A percentile compares a stretch with the other conserved stretches of the same genome.
Evolutionary conservation across 2,329 filamentous ascomycete species (phyloP).

Genomic region (Elsinoe arachidis): DNA sequence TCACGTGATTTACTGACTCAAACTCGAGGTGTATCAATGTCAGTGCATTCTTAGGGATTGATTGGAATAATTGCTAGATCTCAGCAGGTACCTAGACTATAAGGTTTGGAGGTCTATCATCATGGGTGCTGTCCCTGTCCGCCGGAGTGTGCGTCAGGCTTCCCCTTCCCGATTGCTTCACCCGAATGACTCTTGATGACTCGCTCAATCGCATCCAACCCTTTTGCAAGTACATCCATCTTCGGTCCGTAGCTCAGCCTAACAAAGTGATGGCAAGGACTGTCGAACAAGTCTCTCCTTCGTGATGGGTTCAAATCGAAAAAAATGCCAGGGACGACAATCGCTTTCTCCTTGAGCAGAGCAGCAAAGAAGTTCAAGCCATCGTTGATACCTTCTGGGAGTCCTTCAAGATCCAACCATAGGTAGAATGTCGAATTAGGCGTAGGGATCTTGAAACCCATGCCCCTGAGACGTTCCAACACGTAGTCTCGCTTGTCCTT

Average conservation of each 20-base stretch:
- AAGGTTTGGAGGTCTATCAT: not conserved
- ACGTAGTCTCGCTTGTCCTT: slow-evolving; percentile 89
- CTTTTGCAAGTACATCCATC: slow-evolving; percentile 68
- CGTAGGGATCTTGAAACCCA: slow-evolving; percentile 73
- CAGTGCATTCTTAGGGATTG: not conserved
- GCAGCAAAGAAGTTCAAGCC: slow-evolving; percentile 96
- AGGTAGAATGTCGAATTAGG: slow-evolving; percentile 94
- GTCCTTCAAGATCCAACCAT: slow-evolving; percentile 57
- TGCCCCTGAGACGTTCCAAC: slow-evolving; percentile 65
- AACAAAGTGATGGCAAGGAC: slow-evolving; percentile 84
- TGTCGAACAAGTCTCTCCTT: slow-evolving; percentile 85
- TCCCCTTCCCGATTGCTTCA: not conserved
- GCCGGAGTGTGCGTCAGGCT: not conserved
- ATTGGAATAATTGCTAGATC: not conserved
- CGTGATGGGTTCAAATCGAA: slow-evolving; percentile 91
- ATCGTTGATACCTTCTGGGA: slow-evolving; percentile 77
- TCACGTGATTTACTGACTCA: slow-evolving; percentile 9
- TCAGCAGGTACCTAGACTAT: too few relatives aligned
- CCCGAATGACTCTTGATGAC: slow-evolving; percentile 58
- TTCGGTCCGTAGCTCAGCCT: slow-evolving; percentile 75
- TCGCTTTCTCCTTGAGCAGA: slow-evolving; percentile 86
- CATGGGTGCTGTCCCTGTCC: slow-evolving; percentile 11
- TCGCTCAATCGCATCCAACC: slow-evolving; percentile 75
- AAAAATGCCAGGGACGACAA: slow-evolving; percentile 95
- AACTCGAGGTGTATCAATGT: not conserved